phyloP scores from a whole-genome alignment of 1,284 basidiomycete species.

The Rhodotorula sp. region DNA sequence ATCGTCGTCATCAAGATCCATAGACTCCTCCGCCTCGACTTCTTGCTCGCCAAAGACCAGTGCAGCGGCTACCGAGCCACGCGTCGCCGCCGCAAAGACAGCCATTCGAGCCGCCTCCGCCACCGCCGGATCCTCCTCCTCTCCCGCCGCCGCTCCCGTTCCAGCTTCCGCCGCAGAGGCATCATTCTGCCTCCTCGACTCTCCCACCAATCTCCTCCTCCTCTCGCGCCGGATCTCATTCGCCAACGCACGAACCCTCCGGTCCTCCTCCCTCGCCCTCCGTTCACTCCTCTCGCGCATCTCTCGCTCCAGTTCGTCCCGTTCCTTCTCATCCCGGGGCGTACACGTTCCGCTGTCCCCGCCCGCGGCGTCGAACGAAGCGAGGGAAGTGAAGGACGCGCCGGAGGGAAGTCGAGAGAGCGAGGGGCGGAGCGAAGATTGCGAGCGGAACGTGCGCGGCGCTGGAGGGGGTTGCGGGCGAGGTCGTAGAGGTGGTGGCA shows the following conservation, averaged over 20 bases:
- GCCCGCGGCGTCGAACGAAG: background rate
- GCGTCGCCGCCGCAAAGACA: too few species aligned
- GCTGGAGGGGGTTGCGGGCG: background rate
- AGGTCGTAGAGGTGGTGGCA: slow-evolving; percentile 10
- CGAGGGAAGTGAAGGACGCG: background rate
- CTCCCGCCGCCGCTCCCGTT: too few species aligned
- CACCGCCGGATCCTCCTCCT: too few species aligned
- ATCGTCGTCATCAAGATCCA: background rate
- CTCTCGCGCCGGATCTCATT: background rate
- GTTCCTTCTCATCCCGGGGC: slow-evolving; percentile 11
- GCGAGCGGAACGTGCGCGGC: background rate
- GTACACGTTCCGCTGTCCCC: slow-evolving; percentile 5
- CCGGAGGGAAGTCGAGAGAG: background rate
- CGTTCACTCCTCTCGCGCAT: slow-evolving; percentile 12
- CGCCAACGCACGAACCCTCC: background rate
- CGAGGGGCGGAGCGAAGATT: background rate
- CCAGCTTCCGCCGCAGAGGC: background rate
- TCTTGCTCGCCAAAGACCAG: background rate
- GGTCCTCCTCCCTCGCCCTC: slow-evolving; percentile 1
- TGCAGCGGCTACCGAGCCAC: too few species aligned
- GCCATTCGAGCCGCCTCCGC: too few species aligned
- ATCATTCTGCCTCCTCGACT: background rate
- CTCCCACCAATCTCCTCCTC: background rate
- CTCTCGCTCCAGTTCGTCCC: slow-evolving; percentile 18
- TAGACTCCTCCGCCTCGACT: background rate